Conservation (phyloP, 768 basidiomycete species). For the Botryobasidium botryosum region DNA sequence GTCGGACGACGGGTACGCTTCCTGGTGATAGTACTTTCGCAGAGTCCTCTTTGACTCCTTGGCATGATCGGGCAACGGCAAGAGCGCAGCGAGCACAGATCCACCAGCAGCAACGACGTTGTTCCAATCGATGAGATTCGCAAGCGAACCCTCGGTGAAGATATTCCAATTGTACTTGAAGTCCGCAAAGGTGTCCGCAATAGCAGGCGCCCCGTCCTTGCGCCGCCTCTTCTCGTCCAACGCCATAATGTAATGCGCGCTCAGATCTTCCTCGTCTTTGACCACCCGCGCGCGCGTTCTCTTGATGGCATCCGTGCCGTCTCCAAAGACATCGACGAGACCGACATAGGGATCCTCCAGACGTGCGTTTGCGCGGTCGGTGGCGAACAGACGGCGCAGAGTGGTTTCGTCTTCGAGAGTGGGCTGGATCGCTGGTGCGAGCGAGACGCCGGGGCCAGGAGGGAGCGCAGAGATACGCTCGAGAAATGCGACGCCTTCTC, state of each 20-base stretch:
- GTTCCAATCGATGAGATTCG: constrained; percentile 36
- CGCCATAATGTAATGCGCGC: constrained; percentile 36
- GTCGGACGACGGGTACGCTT: constrained; percentile 41
- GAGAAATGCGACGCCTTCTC: constrained; percentile 3
- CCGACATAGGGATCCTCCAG: constrained; percentile 36
- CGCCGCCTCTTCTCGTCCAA: constrained; percentile 29
- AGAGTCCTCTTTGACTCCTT: constrained; percentile 32
- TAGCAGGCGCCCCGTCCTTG: constrained; percentile 32
- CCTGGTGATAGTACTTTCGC: constrained; percentile 39
- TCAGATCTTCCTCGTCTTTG: constrained; percentile 27
- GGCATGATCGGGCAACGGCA: constrained; percentile 31
- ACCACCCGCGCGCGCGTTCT: constrained; percentile 35
- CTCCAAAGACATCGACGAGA: constrained; percentile 38
- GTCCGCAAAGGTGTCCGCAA: constrained; percentile 34
- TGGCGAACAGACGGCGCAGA: constrained; percentile 38
- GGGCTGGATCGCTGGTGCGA: constrained; percentile 32
- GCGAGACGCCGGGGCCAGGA: constrained; percentile 18
- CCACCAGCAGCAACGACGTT: constrained; percentile 49
- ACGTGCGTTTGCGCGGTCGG: constrained; percentile 29
- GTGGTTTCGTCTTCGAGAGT: constrained; percentile 40
- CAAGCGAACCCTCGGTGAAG: constrained; percentile 45
- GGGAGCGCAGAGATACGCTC: constrained; percentile 1
- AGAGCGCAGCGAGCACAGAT: constrained; percentile 38
- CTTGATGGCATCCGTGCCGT: constrained; percentile 30
- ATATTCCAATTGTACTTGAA: constrained; percentile 49